phyloP scores from a whole-genome alignment of 352 stramenopile genomes.

The Chrysophaeum taylorii region DNA sequence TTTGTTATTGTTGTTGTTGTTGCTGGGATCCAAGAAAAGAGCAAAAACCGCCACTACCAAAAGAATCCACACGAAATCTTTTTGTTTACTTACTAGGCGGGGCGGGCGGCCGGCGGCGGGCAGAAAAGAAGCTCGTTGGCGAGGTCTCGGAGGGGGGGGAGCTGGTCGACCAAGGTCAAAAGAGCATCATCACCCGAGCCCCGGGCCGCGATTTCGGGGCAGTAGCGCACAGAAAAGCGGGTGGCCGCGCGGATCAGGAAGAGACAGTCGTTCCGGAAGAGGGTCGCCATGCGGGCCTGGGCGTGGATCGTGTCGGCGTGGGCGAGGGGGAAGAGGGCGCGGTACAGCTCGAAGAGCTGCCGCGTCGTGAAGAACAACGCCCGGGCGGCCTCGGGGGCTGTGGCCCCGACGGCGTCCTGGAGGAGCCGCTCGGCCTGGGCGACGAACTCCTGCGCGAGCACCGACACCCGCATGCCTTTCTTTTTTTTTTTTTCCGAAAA shows the following conservation, averaged over 20 bases:
- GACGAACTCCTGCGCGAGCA: background rate
- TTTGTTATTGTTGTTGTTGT: no score
- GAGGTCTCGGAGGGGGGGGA: background rate
- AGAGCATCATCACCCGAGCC: background rate
- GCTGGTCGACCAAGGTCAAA: background rate
- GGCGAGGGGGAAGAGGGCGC: background rate
- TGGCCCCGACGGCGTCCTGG: background rate
- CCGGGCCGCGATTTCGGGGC: background rate
- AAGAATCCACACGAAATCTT: no score
- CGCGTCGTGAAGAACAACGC: background rate
- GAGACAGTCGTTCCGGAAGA: background rate
- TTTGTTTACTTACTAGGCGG: no score
- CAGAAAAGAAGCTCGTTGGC: no score
- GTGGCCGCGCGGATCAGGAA: background rate
- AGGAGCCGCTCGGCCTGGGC: background rate
- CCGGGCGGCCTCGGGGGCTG: background rate
- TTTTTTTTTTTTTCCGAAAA: no score
- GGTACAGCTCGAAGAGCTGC: background rate
- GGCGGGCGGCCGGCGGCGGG: no score
- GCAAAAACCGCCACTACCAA: no score
- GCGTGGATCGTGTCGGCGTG: background rate
- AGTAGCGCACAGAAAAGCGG: background rate
- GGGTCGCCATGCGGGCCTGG: background rate
- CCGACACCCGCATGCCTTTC: background rate
- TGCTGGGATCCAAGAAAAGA: no score